Base-by-base conservation (phyloP, 768 basidiomycete genomes). In the Macrolepiota fuliginosa region DNA sequence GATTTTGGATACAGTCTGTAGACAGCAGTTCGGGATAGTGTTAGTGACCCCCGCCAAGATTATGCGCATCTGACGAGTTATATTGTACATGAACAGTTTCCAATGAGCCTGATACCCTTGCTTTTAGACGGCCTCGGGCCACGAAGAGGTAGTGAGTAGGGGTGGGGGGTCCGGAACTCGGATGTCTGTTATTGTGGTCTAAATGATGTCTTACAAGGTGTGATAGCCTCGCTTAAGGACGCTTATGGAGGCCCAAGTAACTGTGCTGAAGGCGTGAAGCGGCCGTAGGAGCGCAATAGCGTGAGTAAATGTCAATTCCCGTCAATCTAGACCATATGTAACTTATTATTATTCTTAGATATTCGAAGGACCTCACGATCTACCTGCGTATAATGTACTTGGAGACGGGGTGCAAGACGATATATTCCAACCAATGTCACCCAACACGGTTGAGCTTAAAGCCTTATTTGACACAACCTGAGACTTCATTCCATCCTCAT, bases 381-480 rank as follows among this genome's bases (percentile, higher is more conserved):
- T 87, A 17, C 87, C 86, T 0, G 81, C 82, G 61, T 92, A 92
- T 86, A 80, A n/a, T n/a, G n/a, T n/a, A 89, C 77, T 89, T 72
- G 57, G 63, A 9, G 84, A 92, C 68, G 90, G 91, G 7, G 76
- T 88, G 0, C 91, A 93, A 69, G 69, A 81, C 56, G 88, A 91
- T 70, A 89, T 91, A 62, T 90, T 91, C 70, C 71, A 76, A 56
- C 79, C 83, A 68, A 85, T 80, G 3, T 86, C 10, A 5, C 17
- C 0, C 1, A 51, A 17, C 15, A 27, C 25, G 13, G 17, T 7
- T 2, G 5, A 3, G 13, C 42, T 45, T 17, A 45, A n/a, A 45
- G 42, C 17, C 42, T 45, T 10, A 10, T 45, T 45, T 6, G 19
- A 19, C 42, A n/a, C 19, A 45, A 9, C 7, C 42, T 12, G 19